Percentiles rank a stretch among this genome's conserved stretches.
Evolutionary conservation across 306 rosid genomes (phyloP).

Genomic region (cucumber (Cucumis sativus)): DNA sequence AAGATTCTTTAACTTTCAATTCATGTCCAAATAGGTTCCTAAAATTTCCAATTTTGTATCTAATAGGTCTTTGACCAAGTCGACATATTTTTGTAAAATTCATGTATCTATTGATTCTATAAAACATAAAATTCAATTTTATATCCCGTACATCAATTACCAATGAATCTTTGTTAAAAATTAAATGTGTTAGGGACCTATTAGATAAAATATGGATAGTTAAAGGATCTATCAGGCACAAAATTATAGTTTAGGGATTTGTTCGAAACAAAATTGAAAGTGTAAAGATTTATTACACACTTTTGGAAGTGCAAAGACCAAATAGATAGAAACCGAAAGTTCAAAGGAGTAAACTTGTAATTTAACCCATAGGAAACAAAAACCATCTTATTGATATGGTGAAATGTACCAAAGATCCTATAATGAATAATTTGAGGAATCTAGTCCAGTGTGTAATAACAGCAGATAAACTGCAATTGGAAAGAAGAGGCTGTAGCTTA

Average conservation of each 20-base stretch:
- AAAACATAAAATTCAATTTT: no score
- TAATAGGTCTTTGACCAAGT: no score
- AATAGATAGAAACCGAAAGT: no score
- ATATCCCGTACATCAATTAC: not conserved
- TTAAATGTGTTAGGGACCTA: no score
- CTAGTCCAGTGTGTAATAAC: constrained; percentile 1
- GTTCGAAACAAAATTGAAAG: not conserved
- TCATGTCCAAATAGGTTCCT: not conserved
- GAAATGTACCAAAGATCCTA: not conserved
- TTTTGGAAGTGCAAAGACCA: not conserved
- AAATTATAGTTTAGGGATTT: not conserved
- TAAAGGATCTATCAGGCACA: not conserved
- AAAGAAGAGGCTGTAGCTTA: no score
- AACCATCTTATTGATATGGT: not conserved
- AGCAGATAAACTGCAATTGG: not conserved
- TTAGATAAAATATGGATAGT: no score
- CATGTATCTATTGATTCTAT: not conserved
- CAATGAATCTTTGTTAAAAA: no score
- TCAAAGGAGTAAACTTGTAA: no score
- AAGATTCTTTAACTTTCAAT: not conserved
- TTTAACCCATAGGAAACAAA: no score
- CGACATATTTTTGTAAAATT: no score
- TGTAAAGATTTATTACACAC: not conserved
- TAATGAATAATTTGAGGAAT: not conserved
- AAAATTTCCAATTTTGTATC: not conserved